Conservation (phyloP, 495 filamentous ascomycete species). For the Penicillium alfredii region DNA sequence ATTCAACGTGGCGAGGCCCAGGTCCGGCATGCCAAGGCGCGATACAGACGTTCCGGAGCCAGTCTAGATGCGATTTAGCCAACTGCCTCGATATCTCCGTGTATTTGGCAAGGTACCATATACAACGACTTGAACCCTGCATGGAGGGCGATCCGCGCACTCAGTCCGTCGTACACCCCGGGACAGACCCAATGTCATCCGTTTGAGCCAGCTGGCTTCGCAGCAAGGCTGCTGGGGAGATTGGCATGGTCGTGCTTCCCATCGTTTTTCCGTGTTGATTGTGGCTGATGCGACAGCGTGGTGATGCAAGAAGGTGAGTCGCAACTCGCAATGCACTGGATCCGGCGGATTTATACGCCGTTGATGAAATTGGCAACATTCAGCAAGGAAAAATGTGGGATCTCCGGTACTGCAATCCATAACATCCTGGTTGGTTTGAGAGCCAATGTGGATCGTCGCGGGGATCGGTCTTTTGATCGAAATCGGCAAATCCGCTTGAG, state of each 20-base stretch:
- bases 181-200: constrained; percentile 34
- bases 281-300: not conserved
- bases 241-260: not conserved
- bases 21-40: constrained; percentile 50
- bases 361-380: no score
- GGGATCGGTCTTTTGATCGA: no score
- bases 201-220: constrained; percentile 3
- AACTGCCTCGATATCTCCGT: not conserved
- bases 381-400: no score
- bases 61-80: constrained; percentile 21
- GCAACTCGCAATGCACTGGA: not conserved
- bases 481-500: no score
- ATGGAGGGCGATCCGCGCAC: constrained; percentile 47
- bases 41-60: constrained; percentile 56
- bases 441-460: no score
- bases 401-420: no score
- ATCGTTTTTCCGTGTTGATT: not conserved
- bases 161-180: constrained; percentile 55
- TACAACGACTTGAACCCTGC: constrained; percentile 50
- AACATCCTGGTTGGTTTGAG: no score
- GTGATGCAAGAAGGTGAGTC: not conserved
- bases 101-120: constrained; percentile 29
- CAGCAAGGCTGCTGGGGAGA: not conserved
- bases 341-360: no score
- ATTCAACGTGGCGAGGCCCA: constrained; percentile 40